Base-by-base conservation (phyloP, 2,329 filamentous ascomycete genomes). In the Monilinia fructicola region DNA sequence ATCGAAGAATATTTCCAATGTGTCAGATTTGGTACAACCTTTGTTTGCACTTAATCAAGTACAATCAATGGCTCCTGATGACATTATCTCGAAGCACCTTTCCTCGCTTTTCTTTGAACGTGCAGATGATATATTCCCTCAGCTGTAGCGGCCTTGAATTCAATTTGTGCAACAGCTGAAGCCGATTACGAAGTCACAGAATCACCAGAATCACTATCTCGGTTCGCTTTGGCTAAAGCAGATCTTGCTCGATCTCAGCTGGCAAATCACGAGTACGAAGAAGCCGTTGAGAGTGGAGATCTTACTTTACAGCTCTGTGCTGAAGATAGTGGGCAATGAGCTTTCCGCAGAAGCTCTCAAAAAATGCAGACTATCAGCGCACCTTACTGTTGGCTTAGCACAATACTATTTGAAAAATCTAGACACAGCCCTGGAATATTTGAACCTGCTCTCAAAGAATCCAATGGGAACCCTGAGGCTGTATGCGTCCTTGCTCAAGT, bases 401-500 rank as follows among this genome's bases (percentile, higher is more conserved):
- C 84, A 91, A 67, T 96, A 93, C 78, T 92, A 91, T 76, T 79
- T 82, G 42, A 79, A 85, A 31, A 81, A 88, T 31, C 84, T 90
- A 70, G 84, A 88, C 52, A 84, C 87, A 61, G 90, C 93, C 0
- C 87, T 97, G 35, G 82, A 84, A 14, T 93, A 90, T 79, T 96
- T 99, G 87, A 92, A 70, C 83, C 87, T 3, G 93, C 93, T 0
- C 82, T 98, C 10, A 83, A 88, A 66, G 93, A 96, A 76, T 92
- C 90, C 0, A 80, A 85, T 40, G 85, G 85, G 48, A 88, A 92
- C 69, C 90, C 93, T 0, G 93, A 97, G 74, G 90, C 94, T 1
- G 88, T 93, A 0, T 97, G 93, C 74, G 82, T 97, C 16, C 82
- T 98, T 16, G 91, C 93, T 0, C 92, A 98, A 78, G 91, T 98